These are phyloP conservation scores for Barnettozyma sp. DNA, from an alignment of 805 yeast genomes.

Conservation along the genomic window DNA sequence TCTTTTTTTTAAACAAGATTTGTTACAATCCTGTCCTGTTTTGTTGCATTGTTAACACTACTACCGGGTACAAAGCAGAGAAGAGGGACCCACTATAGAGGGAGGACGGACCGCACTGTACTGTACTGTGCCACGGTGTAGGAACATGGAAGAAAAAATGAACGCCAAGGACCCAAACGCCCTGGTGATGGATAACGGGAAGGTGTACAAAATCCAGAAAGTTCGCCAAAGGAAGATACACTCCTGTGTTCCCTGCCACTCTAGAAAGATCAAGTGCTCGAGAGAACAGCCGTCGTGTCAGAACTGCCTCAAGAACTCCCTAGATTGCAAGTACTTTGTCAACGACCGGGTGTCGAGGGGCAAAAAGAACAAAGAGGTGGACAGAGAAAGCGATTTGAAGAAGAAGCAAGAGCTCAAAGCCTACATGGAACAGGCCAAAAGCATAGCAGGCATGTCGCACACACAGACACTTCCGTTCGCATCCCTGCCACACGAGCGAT, in stretches of 20 bases:
- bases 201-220: constrained; percentile 53
- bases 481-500: background rate
- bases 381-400: constrained; percentile 18
- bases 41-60: too few species aligned
- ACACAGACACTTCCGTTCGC: background rate
- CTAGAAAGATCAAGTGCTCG: constrained; percentile 50
- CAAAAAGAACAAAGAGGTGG: constrained; percentile 22
- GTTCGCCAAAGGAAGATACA: constrained; percentile 53
- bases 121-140: too few species aligned
- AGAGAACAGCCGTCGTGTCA: constrained; percentile 45
- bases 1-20: too few species aligned
- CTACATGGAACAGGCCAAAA: constrained; percentile 21
- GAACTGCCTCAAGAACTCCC: constrained; percentile 40
- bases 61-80: too few species aligned
- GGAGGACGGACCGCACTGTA: too few species aligned
- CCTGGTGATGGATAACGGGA: constrained; percentile 40
- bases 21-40: too few species aligned
- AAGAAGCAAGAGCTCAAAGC: constrained; percentile 22
- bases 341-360: constrained; percentile 44
- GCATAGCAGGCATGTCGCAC: constrained; percentile 7
- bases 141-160: constrained; percentile 15
- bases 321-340: constrained; percentile 48
- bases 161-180: constrained; percentile 29
- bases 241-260: constrained; percentile 52
- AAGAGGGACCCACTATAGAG: too few species aligned